These are phyloP conservation scores for Verticillium albo-atrum DNA, from an alignment of 2,329 filamentous ascomycete species.

Conservation along the genomic window DNA sequence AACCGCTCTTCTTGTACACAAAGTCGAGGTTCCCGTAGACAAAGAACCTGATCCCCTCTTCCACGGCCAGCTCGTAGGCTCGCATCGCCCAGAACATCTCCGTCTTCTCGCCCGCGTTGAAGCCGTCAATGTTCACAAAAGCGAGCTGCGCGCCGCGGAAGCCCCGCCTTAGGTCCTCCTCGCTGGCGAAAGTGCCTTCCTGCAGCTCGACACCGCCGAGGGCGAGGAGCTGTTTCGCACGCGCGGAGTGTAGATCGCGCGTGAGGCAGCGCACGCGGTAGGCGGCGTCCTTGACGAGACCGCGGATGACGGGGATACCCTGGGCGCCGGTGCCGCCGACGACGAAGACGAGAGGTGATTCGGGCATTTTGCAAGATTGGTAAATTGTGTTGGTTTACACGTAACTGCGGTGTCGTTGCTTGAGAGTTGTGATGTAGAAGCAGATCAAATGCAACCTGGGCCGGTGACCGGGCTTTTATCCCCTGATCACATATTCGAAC, in stretches of 20 bases:
- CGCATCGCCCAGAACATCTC: slow-evolving; percentile 45
- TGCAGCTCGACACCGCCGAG: slow-evolving; percentile 42
- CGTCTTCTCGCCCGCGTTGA: slow-evolving; percentile 46
- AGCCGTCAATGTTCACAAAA: slow-evolving; percentile 51
- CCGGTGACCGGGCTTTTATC: too few relatives aligned
- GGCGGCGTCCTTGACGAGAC: slow-evolving; percentile 32
- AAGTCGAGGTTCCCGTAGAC: slow-evolving; percentile 47
- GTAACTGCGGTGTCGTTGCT: too few relatives aligned
- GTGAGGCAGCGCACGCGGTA: slow-evolving; percentile 45
- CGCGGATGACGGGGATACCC: slow-evolving; percentile 40
- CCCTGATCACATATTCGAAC: too few relatives aligned
- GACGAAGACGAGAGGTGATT: slow-evolving; percentile 19
- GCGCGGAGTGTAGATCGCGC: slow-evolving; percentile 33
- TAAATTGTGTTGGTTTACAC: too few relatives aligned
- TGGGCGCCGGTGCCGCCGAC: slow-evolving; percentile 49
- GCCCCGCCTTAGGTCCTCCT: slow-evolving; percentile 35
- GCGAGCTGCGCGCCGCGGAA: slow-evolving; percentile 42
- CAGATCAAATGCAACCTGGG: too few relatives aligned
- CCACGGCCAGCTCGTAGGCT: slow-evolving; percentile 34
- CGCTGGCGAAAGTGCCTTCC: slow-evolving; percentile 42
- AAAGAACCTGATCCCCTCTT: slow-evolving; percentile 36
- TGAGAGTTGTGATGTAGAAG: too few relatives aligned
- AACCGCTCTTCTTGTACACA: slow-evolving; percentile 40
- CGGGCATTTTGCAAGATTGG: not conserved
- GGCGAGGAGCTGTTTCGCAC: slow-evolving; percentile 35